Base-by-base conservation (phyloP, 1,284 basidiomycete genomes). In the Cryptococcus sp. region DNA sequence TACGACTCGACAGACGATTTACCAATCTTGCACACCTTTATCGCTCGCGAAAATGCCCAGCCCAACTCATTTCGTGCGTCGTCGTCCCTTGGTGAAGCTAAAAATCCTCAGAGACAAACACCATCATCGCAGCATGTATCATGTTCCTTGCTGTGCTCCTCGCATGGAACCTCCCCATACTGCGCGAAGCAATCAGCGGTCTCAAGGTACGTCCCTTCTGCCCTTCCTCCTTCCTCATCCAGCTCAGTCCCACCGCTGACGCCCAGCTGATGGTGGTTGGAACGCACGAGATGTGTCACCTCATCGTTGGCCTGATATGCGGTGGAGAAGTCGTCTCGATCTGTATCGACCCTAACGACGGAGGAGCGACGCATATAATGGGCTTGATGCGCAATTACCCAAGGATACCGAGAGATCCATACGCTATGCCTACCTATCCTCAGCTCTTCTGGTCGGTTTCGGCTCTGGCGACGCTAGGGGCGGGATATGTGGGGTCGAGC, bases 321-420 rank as follows among this genome's bases (percentile, higher is more conserved):
- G 72, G 72, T 5, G 73, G 73, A 4, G 57, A 68, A 46, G 58
- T 73, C 18, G 62, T 66, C 40, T 63, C 56, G 25, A 59, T 74
- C 47, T 68, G 66, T 51, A 70, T 72, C 41, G 72, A 74, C 47
- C 73, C 73, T 4, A 73, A 73, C 45, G 58, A 63, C 10, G 72
- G 73, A 11, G 73, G 73, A 2, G 60, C 64, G 11, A 72, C 68
- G 0, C 60, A 62, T 43, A 62, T 74, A 23, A 59, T 61, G 51
- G 60, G 63, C 3, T 57, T 73, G 7, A 65, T 72, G 56, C 57
- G 66, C 18, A 50, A 49, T 1, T 59, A 46, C 16, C 69, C 69
- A 14, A 50, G 69, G n/a, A 51, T 68, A 22, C 56, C 58, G 12
- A 45, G 54, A 7, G 58, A 68, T 50, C 65, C 65, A 14, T 68